Evolutionary conservation across 805 yeast genomes (phyloP).

Genomic region (Barnettozyma vustinii): DNA sequence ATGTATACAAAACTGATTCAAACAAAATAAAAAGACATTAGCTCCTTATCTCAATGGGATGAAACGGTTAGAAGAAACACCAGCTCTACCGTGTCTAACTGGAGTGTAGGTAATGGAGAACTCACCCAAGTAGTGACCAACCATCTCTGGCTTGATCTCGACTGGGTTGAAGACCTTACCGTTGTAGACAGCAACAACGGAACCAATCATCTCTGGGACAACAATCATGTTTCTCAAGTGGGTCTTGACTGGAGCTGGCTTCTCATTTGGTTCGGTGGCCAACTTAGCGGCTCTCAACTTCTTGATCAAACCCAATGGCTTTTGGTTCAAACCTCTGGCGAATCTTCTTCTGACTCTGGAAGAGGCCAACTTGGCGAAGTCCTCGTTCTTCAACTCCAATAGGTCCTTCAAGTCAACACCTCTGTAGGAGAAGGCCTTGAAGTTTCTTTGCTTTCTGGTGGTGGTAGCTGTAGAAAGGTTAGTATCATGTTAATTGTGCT

Average conservation of each 20-base stretch:
- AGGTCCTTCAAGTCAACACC: constrained; percentile 97
- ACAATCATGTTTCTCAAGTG: constrained; percentile 98
- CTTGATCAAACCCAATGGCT: constrained; percentile 93
- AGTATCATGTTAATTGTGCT: constrained; percentile 9
- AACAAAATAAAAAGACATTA: constrained; percentile 9
- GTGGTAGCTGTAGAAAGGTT: constrained; percentile 29
- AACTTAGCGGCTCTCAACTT: constrained; percentile 97
- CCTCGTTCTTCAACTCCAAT: constrained; percentile 91
- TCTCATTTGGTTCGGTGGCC: constrained; percentile 85
- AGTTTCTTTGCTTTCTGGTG: constrained; percentile 79
- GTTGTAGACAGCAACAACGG: constrained; percentile 98
- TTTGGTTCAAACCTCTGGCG: constrained; percentile 93
- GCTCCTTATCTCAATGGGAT: constrained; percentile 54
- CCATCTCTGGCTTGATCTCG: constrained; percentile 99
- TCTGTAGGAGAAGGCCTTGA: constrained; percentile 97
- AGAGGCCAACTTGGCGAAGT: constrained; percentile 91
- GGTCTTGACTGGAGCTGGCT: constrained; percentile 97
- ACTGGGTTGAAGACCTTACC: constrained; percentile 99
- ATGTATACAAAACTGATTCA: constrained; percentile 19
- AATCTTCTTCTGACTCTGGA: constrained; percentile 99
- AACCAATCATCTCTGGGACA: constrained; percentile 99
- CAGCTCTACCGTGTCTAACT: constrained; percentile 99
- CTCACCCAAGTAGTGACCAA: constrained; percentile 99
- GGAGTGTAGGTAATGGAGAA: constrained; percentile 99
- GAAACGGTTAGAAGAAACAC: constrained; percentile 67